Conservation (phyloP, 805 yeast species). For the Cyberlindnera subsufficiens region DNA sequence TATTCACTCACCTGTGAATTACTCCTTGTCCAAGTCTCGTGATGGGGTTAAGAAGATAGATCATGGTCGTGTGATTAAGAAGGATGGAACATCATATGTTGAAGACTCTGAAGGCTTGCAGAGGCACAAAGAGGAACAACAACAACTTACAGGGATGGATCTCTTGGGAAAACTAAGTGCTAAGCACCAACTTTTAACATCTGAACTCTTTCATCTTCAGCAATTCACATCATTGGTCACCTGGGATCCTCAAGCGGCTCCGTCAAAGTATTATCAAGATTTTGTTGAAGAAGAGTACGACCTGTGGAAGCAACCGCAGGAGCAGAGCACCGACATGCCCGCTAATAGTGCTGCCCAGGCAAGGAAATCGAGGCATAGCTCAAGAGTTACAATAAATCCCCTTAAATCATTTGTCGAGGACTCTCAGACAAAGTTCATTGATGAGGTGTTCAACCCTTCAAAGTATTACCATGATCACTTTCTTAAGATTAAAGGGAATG, state of each 20-base stretch:
- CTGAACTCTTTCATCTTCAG: conserved; percentile 59
- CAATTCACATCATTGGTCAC: conserved; percentile 56
- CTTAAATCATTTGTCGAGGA: conserved; percentile 12
- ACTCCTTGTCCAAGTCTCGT: conserved; percentile 2
- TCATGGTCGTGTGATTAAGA: conserved; percentile 2
- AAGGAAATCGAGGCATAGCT: conserved; percentile 20
- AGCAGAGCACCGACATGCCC: conserved; percentile 2
- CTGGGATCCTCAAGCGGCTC: conserved; percentile 49
- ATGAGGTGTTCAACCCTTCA: conserved; percentile 17
- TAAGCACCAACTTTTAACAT: conserved; percentile 40
- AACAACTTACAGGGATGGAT: conserved; percentile 4
- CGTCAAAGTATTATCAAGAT: conserved; percentile 27
- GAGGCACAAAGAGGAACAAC: conserved; percentile 1
- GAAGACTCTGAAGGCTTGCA: conserved; percentile 6
- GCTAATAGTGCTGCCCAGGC: neutral
- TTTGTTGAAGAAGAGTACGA: conserved; percentile 25
- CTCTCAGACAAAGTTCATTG: conserved; percentile 6
- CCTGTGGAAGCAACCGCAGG: conserved; percentile 22
- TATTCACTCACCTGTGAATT: conserved; percentile 8
- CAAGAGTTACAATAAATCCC: conserved; percentile 16
- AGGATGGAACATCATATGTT: conserved; percentile 5
- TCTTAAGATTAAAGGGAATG: conserved; percentile 4
- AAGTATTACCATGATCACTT: conserved; percentile 19
- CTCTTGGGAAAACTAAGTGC: conserved; percentile 10
- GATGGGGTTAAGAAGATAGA: neutral